A percentile compares a stretch with the other conserved stretches of the same genome.
These are phyloP conservation scores for Sphaerostilbella broomeana DNA, from an alignment of 2,329 filamentous ascomycete genomes.

Conservation along the genomic window DNA sequence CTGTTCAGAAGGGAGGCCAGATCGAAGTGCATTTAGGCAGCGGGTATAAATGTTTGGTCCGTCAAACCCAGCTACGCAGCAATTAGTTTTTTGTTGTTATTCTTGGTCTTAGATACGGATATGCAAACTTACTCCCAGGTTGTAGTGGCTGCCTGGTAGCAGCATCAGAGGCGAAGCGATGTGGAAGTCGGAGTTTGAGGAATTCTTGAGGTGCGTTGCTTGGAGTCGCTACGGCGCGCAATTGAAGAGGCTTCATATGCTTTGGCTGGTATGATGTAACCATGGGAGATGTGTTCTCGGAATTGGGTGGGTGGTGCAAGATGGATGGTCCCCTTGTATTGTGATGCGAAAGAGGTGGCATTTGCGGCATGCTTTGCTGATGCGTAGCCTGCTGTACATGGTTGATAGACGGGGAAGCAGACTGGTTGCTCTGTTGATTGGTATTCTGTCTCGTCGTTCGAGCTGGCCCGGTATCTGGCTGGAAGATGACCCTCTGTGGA, in stretches of 20 bases:
- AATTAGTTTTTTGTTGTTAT: no score
- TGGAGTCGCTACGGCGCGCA: constrained; percentile 69
- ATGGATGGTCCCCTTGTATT: constrained; percentile 37
- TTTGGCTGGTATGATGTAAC: constrained; percentile 65
- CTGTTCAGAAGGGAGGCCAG: constrained; percentile 71
- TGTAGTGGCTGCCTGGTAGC: constrained; percentile 40
- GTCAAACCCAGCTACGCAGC: constrained; percentile 49
- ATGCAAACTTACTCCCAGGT: constrained; percentile 53
- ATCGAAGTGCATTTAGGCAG: constrained; percentile 76
- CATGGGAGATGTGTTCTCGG: constrained; percentile 51
- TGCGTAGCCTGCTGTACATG: constrained; percentile 22
- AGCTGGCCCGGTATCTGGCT: constrained; percentile 65
- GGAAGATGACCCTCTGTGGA: constrained; percentile 75
- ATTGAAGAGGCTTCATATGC: constrained; percentile 53
- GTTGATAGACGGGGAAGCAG: constrained; percentile 23
- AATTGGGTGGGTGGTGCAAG: constrained; percentile 46
- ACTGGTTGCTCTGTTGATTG: constrained; percentile 31
- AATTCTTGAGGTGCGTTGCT: constrained; percentile 67
- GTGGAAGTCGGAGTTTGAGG: constrained; percentile 36
- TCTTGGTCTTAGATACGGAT: background rate
- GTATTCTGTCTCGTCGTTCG: constrained; percentile 56
- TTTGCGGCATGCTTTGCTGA: constrained; percentile 29
- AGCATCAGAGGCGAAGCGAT: constrained; percentile 25
- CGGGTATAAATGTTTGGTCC: constrained; percentile 89
- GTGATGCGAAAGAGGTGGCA: constrained; percentile 26